phyloP scores from a whole-genome alignment of 768 basidiomycete genomes.

The Lactifluus echinatus region DNA sequence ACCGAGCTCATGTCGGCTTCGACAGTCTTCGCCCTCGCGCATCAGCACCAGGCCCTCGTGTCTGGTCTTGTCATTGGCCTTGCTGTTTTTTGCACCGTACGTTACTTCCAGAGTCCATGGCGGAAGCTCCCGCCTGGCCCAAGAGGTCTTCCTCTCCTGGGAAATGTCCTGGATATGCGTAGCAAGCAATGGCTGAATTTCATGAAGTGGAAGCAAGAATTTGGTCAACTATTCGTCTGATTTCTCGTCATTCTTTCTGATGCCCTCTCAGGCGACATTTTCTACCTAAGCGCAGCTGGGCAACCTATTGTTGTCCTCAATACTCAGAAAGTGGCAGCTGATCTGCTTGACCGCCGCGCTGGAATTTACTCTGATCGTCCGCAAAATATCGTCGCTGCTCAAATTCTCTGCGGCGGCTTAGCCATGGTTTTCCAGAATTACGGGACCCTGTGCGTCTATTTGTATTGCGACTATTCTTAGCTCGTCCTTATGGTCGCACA shows the following conservation, averaged over 20 bases:
- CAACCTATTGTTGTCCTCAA: constrained; percentile 23
- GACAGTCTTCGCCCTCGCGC: neutral
- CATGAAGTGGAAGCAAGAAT: constrained; percentile 12
- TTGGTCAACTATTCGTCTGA: neutral
- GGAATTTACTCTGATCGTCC: constrained; percentile 18
- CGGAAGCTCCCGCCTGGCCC: constrained; percentile 17
- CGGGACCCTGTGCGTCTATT: constrained; percentile 7
- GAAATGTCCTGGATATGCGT: constrained; percentile 11
- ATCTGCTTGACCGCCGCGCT: constrained; percentile 21
- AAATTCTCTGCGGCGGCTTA: constrained; percentile 15
- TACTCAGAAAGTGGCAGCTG: constrained; percentile 20
- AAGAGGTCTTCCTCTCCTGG: constrained; percentile 13
- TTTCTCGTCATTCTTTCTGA: neutral
- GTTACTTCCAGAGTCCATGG: constrained; percentile 18
- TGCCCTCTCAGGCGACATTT: constrained; percentile 11
- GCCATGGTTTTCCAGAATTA: constrained; percentile 15
- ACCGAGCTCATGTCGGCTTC: neutral
- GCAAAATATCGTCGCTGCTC: constrained; percentile 15
- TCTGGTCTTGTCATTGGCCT: neutral
- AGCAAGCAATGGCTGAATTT: constrained; percentile 18
- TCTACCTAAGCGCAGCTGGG: constrained; percentile 18
- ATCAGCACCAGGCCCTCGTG: neutral
- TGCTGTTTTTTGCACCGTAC: neutral
- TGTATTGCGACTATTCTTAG: neutral
- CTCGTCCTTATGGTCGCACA: neutral